phyloP scores from a whole-genome alignment of 2,329 filamentous ascomycete species.

The Bipolaris victoriae region DNA sequence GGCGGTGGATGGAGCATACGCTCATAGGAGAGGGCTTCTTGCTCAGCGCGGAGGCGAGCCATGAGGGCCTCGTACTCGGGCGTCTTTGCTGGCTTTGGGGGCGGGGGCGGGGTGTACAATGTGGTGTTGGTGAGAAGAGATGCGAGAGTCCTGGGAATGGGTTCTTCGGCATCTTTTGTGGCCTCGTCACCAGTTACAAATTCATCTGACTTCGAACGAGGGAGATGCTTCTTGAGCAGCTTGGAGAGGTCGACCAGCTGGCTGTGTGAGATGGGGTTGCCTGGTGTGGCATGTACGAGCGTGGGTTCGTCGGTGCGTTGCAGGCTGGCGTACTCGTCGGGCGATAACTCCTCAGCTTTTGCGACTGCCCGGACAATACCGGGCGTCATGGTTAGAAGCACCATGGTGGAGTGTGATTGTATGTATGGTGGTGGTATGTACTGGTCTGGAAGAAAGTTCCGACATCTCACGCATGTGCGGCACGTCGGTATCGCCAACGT shows the following conservation, averaged over 20 bases:
- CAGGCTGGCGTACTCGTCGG: slow-evolving; percentile 31
- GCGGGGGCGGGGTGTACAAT: slow-evolving; percentile 79
- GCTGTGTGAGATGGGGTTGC: slow-evolving; percentile 73
- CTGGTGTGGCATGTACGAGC: slow-evolving; percentile 59
- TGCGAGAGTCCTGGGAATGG: slow-evolving; percentile 61
- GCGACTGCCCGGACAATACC: slow-evolving; percentile 68
- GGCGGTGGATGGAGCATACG: slow-evolving; percentile 72
- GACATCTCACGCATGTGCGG: not conserved
- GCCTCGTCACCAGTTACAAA: not conserved
- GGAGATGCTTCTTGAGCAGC: slow-evolving; percentile 51
- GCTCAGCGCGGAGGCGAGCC: slow-evolving; percentile 79
- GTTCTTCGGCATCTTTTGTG: not conserved
- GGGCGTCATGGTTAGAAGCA: slow-evolving; percentile 76
- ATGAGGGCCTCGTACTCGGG: slow-evolving; percentile 87
- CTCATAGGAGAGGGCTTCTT: slow-evolving; percentile 82
- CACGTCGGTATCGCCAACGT: not conserved
- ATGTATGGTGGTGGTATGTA: not conserved
- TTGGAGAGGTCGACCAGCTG: slow-evolving; percentile 71
- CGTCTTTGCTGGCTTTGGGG: slow-evolving; percentile 70
- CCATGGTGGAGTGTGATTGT: slow-evolving; percentile 59
- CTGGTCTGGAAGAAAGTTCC: slow-evolving; percentile 1
- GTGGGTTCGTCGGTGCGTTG: slow-evolving; percentile 54
- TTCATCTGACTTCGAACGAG: not conserved
- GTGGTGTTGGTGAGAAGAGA: slow-evolving; percentile 72
- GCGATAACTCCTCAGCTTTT: slow-evolving; percentile 31